phyloP scores from a whole-genome alignment of 139 green algal species.

The Closterium sp. region DNA sequence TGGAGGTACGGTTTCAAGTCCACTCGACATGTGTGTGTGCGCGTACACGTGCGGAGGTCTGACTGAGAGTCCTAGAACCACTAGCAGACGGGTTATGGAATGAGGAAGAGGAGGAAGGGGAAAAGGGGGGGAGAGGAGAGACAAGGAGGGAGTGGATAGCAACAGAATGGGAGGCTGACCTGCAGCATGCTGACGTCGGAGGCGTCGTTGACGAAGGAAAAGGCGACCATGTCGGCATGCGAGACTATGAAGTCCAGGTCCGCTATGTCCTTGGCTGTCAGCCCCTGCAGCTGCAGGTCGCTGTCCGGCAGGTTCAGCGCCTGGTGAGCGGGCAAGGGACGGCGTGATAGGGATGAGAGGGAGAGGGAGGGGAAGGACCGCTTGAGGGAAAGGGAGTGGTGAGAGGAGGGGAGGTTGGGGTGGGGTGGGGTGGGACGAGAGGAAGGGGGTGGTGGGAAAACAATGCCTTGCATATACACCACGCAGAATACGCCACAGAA shows the following conservation, averaged over 20 bases:
- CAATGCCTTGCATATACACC: too few relatives aligned
- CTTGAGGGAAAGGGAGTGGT: too few relatives aligned
- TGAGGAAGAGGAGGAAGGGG: not conserved
- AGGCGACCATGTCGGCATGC: conserved; percentile 45
- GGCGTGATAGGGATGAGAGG: too few relatives aligned
- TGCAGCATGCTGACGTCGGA: conserved; percentile 16
- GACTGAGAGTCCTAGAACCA: not conserved
- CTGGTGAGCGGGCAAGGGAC: not conserved
- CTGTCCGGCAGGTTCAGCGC: conserved; percentile 46
- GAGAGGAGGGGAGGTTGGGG: not conserved
- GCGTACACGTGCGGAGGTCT: not conserved
- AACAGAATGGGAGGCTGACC: too few relatives aligned
- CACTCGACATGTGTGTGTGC: not conserved
- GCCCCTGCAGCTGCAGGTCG: conserved; percentile 25
- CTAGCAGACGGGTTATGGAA: too few relatives aligned
- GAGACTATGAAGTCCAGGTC: conserved; percentile 43
- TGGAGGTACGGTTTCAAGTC: too few relatives aligned
- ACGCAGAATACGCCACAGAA: not conserved
- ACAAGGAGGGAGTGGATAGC: too few relatives aligned
- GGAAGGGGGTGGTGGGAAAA: too few relatives aligned
- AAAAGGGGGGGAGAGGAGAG: not conserved
- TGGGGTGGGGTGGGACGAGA: not conserved
- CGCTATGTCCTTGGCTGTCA: conserved; percentile 30
- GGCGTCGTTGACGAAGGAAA: conserved; percentile 49
- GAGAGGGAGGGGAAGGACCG: too few relatives aligned